phyloP scores from a whole-genome alignment of 2,329 filamentous ascomycete species.

The Eutypa lata region DNA sequence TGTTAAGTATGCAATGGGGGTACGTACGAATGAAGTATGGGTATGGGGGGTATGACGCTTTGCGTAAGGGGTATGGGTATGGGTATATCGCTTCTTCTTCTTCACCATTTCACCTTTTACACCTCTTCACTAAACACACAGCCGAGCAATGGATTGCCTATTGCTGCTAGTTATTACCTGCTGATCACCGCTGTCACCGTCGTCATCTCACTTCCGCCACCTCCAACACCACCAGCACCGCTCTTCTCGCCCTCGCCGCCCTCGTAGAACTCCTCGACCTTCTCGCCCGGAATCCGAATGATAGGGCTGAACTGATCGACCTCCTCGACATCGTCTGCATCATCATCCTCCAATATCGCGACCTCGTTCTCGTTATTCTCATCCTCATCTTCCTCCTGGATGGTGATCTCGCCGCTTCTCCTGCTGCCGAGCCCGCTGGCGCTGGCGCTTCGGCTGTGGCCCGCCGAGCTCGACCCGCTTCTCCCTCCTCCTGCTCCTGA shows the following conservation, averaged over 20 bases:
- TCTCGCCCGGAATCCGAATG: constrained; percentile 25
- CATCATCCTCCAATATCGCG: constrained; percentile 13
- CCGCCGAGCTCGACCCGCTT: constrained; percentile 28
- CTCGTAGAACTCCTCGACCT: constrained; percentile 31
- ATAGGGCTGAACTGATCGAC: constrained; percentile 33
- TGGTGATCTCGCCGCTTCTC: constrained; percentile 71
- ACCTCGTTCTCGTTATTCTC: constrained; percentile 27
- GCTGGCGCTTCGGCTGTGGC: constrained; percentile 56
- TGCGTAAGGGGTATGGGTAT: too few species aligned
- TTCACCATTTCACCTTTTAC: background rate
- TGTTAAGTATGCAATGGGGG: too few species aligned
- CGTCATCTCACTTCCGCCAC: too few species aligned
- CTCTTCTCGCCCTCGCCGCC: constrained; percentile 7
- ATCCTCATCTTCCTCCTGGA: constrained; percentile 63
- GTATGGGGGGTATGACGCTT: too few species aligned
- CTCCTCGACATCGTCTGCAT: constrained; percentile 28
- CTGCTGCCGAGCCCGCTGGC: constrained; percentile 61
- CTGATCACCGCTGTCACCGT: too few species aligned
- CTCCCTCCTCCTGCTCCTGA: constrained; percentile 28
- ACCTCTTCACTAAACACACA: too few species aligned
- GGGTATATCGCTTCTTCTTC: background rate
- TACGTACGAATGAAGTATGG: too few species aligned
- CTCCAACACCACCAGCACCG: too few species aligned
- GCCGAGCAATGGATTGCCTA: too few species aligned
- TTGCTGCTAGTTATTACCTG: too few species aligned